These are phyloP conservation scores for Apiosordaria backusii DNA, from an alignment of 495 filamentous ascomycete genomes.

Conservation along the genomic window DNA sequence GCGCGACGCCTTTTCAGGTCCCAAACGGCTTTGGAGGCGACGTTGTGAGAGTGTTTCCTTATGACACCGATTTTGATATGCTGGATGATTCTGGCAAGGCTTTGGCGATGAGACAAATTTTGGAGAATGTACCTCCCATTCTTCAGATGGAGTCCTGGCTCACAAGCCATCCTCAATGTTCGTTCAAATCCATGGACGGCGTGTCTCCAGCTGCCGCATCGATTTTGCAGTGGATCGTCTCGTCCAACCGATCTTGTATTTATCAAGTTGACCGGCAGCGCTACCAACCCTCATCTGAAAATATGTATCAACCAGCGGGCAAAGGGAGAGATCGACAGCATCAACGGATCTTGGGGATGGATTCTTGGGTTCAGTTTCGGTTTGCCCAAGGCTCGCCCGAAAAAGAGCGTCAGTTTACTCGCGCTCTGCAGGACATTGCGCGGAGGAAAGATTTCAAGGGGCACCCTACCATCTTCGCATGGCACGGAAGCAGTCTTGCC, in stretches of 20 bases:
- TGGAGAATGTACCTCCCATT: slow-evolving; percentile 68
- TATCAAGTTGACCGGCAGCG: slow-evolving; percentile 46
- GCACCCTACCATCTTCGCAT: slow-evolving; percentile 75
- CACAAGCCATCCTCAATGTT: slow-evolving; percentile 32
- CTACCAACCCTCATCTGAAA: neutral
- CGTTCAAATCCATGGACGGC: slow-evolving; percentile 58
- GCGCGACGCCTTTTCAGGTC: neutral
- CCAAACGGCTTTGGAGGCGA: neutral
- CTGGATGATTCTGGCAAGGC: slow-evolving; percentile 45
- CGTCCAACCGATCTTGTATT: slow-evolving; percentile 86
- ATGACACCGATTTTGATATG: slow-evolving; percentile 33
- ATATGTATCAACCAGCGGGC: slow-evolving; percentile 2
- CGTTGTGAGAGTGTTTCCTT: slow-evolving; percentile 13
- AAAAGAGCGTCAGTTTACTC: slow-evolving; percentile 78
- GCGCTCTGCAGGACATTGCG: slow-evolving; percentile 53
- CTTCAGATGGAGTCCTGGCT: slow-evolving; percentile 61
- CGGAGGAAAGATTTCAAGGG: slow-evolving; percentile 32
- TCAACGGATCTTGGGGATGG: slow-evolving; percentile 62
- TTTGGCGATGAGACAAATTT: slow-evolving; percentile 51
- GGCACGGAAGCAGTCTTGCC: slow-evolving; percentile 69
- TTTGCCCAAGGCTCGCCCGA: slow-evolving; percentile 88
- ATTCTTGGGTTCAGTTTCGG: slow-evolving; percentile 73
- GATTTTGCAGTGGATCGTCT: slow-evolving; percentile 83
- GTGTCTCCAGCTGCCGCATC: slow-evolving; percentile 65
- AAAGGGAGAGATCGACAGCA: slow-evolving; percentile 23